A percentile compares a stretch with the other conserved stretches of the same genome.
Conservation (phyloP, 2,329 filamentous ascomycete species). For the Sclerotinia spermophila region DNA sequence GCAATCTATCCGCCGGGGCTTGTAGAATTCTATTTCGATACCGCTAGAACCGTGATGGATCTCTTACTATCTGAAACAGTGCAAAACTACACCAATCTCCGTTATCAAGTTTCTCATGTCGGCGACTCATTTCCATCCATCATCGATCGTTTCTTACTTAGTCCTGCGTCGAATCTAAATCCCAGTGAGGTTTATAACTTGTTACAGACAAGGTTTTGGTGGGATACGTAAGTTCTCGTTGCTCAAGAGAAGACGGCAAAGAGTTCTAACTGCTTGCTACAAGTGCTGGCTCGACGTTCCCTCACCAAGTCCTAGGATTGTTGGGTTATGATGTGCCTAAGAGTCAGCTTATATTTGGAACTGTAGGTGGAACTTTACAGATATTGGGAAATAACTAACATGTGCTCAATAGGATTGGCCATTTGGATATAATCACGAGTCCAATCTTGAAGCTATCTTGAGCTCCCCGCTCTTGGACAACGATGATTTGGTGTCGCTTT, state of each 20-base stretch:
- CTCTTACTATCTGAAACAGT: background rate
- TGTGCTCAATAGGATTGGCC: constrained; percentile 1
- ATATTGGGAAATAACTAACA: background rate
- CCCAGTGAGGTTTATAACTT: background rate
- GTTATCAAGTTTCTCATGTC: background rate
- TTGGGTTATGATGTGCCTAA: background rate
- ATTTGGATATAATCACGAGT: background rate
- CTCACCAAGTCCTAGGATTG: constrained; percentile 1
- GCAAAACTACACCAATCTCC: background rate
- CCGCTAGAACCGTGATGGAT: constrained; percentile 3
- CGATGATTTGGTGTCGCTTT: background rate
- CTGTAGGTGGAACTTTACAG: background rate
- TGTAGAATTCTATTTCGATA: constrained; percentile 7
- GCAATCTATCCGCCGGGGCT: background rate
- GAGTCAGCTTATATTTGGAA: background rate
- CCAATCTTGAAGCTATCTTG: background rate
- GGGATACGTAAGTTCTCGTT: constrained; percentile 1
- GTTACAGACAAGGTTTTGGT: constrained; percentile 7
- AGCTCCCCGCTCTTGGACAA: background rate
- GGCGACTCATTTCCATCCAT: constrained; percentile 5
- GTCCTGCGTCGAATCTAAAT: background rate
- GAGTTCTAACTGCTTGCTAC: background rate
- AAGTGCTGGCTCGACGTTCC: background rate
- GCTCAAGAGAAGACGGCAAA: background rate
- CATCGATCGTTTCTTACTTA: background rate